Conservation (phyloP, 2,329 filamentous ascomycete species). For the Leptographium radiaticola region DNA sequence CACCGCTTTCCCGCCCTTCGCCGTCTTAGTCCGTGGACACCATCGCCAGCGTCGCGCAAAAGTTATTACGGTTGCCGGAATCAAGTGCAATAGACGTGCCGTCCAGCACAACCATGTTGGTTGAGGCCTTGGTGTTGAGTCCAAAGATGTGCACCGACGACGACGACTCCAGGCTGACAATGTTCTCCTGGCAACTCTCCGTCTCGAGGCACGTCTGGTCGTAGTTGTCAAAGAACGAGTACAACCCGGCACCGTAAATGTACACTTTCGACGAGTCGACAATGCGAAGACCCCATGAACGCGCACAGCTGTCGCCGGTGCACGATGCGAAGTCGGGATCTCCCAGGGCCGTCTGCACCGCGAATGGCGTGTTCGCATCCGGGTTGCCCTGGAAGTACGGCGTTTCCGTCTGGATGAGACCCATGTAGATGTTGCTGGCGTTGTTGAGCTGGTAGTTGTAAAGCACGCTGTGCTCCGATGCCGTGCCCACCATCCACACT, state of each 20-base stretch:
- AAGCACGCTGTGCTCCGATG: slow-evolving; percentile 51
- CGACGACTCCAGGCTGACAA: slow-evolving; percentile 58
- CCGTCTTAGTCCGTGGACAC: slow-evolving; percentile 21
- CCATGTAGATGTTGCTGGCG: slow-evolving; percentile 70
- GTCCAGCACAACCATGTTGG: slow-evolving; percentile 58
- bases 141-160: slow-evolving; percentile 47
- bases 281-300: slow-evolving; percentile 66
- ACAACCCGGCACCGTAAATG: slow-evolving; percentile 62
- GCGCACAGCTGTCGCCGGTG: slow-evolving; percentile 41
- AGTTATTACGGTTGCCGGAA: slow-evolving; percentile 51
- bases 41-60: slow-evolving; percentile 46
- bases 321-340: slow-evolving; percentile 61
- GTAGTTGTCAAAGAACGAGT: slow-evolving; percentile 80
- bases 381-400: slow-evolving; percentile 82
- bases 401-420: slow-evolving; percentile 78
- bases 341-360: slow-evolving; percentile 38
- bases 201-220: slow-evolving; percentile 52
- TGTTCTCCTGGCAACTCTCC: slow-evolving; percentile 65
- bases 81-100: slow-evolving; percentile 40
- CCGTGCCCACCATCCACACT: slow-evolving; percentile 70
- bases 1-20: neutral
- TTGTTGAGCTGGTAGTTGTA: slow-evolving; percentile 80
- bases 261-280: slow-evolving; percentile 53
- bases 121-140: slow-evolving; percentile 60
- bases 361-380: slow-evolving; percentile 53